A percentile compares a stretch with the other conserved stretches of the same genome.
phyloP scores from a whole-genome alignment of 2,329 filamentous ascomycete genomes.

The Tolypocladium ophioglossoides region DNA sequence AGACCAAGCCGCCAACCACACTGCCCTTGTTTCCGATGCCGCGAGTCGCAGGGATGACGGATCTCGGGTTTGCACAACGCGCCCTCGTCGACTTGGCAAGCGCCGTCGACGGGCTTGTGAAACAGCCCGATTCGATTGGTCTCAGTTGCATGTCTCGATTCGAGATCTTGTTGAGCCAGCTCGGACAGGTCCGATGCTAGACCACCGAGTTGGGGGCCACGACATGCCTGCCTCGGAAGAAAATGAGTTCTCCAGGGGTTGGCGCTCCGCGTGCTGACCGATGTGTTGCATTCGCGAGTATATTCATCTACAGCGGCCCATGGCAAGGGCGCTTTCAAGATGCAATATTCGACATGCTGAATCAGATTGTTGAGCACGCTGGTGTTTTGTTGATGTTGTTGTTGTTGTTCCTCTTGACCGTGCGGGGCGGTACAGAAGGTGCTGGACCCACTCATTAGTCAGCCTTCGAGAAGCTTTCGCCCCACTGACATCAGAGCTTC shows the following conservation, averaged over 20 bases:
- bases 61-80: background rate
- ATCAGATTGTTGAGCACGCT: too few species aligned
- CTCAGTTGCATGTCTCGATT: background rate
- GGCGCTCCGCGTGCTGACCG: background rate
- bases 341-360: too few species aligned
- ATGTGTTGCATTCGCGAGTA: background rate
- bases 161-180: background rate
- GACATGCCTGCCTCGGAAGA: too few species aligned
- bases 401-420: too few species aligned
- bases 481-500: background rate
- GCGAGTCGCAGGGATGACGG: background rate
- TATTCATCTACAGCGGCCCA: background rate
- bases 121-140: background rate
- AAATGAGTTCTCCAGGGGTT: too few species aligned
- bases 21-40: background rate
- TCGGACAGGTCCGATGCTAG: too few species aligned
- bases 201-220: too few species aligned
- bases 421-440: background rate
- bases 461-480: slow-evolving; percentile 1
- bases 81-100: background rate
- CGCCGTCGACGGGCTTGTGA: background rate
- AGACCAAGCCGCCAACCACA: background rate
- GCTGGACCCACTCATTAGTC: slow-evolving; percentile 2
- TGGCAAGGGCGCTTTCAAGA: background rate
- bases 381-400: too few species aligned